Evolutionary conservation across 2,329 filamentous ascomycete genomes (phyloP).

Genomic region (Coniochaeta pulveracea): DNA sequence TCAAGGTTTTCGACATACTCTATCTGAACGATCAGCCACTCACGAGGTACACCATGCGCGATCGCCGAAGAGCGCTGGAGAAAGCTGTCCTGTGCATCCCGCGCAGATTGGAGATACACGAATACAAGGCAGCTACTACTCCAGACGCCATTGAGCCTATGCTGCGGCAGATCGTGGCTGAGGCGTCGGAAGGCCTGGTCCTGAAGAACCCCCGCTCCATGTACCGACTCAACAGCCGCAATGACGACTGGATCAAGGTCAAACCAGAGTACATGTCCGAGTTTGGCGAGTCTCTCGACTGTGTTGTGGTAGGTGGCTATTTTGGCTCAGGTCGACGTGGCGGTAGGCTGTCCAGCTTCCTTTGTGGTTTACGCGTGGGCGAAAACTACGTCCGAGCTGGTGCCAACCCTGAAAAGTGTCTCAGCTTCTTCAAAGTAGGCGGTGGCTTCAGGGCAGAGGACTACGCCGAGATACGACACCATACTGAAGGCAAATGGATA

Average conservation of each 20-base stretch:
- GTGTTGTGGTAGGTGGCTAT: conserved; percentile 82
- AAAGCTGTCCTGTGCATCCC: conserved; percentile 58
- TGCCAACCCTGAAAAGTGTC: conserved; percentile 61
- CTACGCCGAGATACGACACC: conserved; percentile 70
- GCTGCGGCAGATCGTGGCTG: conserved; percentile 73
- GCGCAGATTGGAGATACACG: conserved; percentile 74
- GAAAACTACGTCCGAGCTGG: conserved; percentile 51
- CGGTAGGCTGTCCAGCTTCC: conserved; percentile 70
- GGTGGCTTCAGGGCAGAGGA: conserved; percentile 80
- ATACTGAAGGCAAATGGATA: conserved; percentile 84
- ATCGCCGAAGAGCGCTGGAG: conserved; percentile 66
- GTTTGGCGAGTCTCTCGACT: conserved; percentile 87
- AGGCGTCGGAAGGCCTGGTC: conserved; percentile 81
- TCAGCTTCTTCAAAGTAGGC: conserved; percentile 97
- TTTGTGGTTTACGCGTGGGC: conserved; percentile 77
- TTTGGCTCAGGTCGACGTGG: conserved; percentile 82
- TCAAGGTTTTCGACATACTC: conserved; percentile 82
- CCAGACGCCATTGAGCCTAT: conserved; percentile 66
- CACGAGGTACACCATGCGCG: conserved; percentile 71
- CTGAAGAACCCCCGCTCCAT: conserved; percentile 84
- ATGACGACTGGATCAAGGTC: conserved; percentile 96
- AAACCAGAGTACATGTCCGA: conserved; percentile 98
- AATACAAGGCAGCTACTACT: conserved; percentile 53
- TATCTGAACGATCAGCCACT: conserved; percentile 74
- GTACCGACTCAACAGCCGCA: conserved; percentile 80